Percentiles rank a stretch among this genome's conserved stretches.
Conservation (phyloP, 805 yeast species). For the Komagataella kurtzmanii region DNA sequence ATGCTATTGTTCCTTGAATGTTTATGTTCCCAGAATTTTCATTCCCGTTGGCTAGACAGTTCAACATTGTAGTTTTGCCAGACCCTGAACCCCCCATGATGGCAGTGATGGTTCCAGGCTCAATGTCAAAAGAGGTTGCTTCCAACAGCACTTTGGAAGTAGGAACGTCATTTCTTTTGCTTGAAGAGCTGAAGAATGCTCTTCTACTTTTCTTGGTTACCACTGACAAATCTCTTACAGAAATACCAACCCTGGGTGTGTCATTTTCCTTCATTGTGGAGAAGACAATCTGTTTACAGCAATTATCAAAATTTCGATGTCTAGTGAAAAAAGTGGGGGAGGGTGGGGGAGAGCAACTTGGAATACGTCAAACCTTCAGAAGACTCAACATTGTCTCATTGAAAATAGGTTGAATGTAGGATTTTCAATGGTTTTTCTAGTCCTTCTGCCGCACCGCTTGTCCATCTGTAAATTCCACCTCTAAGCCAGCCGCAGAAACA, state of each 20-base stretch:
- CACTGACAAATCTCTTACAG: neutral
- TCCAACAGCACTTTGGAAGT: neutral
- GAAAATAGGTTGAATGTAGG: neutral
- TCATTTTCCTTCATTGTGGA: neutral
- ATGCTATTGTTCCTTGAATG: slow-evolving; percentile 24
- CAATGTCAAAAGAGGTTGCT: slow-evolving; percentile 39
- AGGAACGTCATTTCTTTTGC: neutral
- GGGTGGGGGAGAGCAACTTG: neutral
- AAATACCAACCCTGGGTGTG: neutral
- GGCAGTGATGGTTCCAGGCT: slow-evolving; percentile 54
- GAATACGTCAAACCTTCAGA: no score
- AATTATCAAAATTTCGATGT: neutral
- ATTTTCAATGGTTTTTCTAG: no score
- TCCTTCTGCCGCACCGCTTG: neutral
- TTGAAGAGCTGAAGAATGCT: neutral
- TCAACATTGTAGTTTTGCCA: slow-evolving; percentile 73
- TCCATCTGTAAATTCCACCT: neutral
- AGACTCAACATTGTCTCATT: neutral
- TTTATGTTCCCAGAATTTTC: slow-evolving; percentile 17
- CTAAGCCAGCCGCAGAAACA: neutral
- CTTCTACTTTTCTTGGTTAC: neutral
- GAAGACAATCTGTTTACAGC: neutral
- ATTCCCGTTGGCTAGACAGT: slow-evolving; percentile 43
- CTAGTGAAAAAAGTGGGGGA: neutral
- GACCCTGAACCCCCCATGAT: slow-evolving; percentile 84